A percentile compares a stretch with the other conserved stretches of the same genome.
Evolutionary conservation across 176 grass and related monocot genomes (phyloP).

Genomic region (Elaeis guineensis): DNA sequence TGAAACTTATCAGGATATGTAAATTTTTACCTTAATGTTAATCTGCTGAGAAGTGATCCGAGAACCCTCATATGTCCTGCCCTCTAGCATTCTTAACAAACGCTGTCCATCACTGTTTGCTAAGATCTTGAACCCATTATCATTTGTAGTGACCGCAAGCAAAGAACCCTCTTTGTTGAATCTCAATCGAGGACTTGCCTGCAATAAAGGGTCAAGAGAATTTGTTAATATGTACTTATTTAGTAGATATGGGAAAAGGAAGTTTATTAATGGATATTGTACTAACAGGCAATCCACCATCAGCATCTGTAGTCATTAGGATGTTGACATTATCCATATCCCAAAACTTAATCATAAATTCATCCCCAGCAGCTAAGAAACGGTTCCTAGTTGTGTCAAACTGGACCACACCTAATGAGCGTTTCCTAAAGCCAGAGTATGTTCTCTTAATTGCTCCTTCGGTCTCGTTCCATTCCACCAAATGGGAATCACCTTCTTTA

Average conservation of each 20-base stretch:
- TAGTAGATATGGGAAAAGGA: conserved; percentile 2
- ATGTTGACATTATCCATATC: conserved; percentile 94
- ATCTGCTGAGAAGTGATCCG: conserved; percentile 73
- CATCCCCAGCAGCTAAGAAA: conserved; percentile 97
- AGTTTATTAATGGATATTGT: background rate
- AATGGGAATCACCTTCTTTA: conserved; percentile 93
- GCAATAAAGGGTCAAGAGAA: conserved; percentile 21
- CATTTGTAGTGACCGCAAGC: conserved; percentile 80
- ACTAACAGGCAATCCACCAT: conserved; percentile 85
- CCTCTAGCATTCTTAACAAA: conserved; percentile 82
- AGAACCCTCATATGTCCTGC: conserved; percentile 76
- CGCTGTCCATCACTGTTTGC: conserved; percentile 90
- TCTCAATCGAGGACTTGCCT: conserved; percentile 92
- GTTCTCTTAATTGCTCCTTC: conserved; percentile 94
- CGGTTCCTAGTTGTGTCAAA: conserved; percentile 91
- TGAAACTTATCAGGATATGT: too few species aligned
- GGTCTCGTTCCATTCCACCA: conserved; percentile 98
- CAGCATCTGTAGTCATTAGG: conserved; percentile 75
- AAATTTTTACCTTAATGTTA: conserved; percentile 30
- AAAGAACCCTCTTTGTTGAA: conserved; percentile 97
- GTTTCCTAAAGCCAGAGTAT: conserved; percentile 87
- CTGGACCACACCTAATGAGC: conserved; percentile 77
- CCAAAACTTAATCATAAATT: conserved; percentile 96
- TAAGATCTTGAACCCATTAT: conserved; percentile 96
- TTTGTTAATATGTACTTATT: conserved; percentile 7